Conservation (phyloP, 179 eudicot genomes). For the Spinacia oleracea region DNA sequence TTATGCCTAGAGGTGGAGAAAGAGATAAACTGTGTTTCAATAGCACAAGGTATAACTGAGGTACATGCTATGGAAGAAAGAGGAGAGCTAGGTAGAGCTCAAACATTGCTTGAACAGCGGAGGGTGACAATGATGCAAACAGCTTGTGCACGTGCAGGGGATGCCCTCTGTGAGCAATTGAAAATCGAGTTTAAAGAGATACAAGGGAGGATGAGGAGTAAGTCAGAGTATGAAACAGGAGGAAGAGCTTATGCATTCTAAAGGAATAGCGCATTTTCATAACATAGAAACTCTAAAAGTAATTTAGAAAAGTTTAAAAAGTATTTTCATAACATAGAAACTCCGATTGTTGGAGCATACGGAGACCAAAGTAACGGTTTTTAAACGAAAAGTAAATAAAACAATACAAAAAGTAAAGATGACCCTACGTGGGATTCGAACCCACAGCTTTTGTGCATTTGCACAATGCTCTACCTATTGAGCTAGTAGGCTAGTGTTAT, state of each 20-base stretch:
- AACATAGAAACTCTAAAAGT: too few relatives aligned
- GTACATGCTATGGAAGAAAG: slow-evolving; percentile 49
- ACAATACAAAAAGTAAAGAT: too few relatives aligned
- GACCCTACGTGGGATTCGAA: too few relatives aligned
- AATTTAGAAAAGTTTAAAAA: too few relatives aligned
- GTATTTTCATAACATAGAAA: too few relatives aligned
- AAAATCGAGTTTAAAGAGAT: slow-evolving; percentile 43
- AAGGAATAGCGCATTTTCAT: slow-evolving; percentile 42
- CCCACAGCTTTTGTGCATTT: too few relatives aligned
- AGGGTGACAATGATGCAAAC: slow-evolving; percentile 32
- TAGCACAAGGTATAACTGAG: slow-evolving; percentile 45
- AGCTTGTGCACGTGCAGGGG: slow-evolving; percentile 49
- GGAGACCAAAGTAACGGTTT: too few relatives aligned
- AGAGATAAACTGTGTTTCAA: slow-evolving; percentile 46
- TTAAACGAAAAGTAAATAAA: too few relatives aligned
- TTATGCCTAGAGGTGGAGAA: slow-evolving; percentile 53
- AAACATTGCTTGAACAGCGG: slow-evolving; percentile 23
- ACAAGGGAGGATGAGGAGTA: slow-evolving; percentile 33
- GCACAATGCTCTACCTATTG: too few relatives aligned
- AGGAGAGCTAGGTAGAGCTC: slow-evolving; percentile 44
- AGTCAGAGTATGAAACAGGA: slow-evolving; percentile 30
- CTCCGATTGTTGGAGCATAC: too few relatives aligned
- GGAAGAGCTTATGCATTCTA: slow-evolving; percentile 52
- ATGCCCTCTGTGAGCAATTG: slow-evolving; percentile 27
- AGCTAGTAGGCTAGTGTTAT: too few relatives aligned